phyloP scores from a whole-genome alignment of 208 protist species.

The Acanthamoeba culbertsoni region DNA sequence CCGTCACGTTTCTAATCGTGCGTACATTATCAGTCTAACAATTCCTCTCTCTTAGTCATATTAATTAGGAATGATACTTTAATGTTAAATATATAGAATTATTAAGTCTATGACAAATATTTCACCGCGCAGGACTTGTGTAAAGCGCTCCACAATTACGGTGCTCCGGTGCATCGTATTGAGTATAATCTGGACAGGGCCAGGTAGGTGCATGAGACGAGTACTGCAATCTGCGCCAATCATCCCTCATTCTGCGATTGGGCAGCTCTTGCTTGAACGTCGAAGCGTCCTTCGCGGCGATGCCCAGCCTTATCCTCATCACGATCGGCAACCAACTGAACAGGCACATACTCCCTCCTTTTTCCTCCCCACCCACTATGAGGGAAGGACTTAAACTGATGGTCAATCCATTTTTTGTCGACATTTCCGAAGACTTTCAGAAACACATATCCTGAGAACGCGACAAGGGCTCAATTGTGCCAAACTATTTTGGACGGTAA shows the following conservation, averaged over 20 bases:
- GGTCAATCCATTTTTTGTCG: too few relatives aligned
- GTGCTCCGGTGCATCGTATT: not conserved
- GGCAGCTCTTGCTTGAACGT: not conserved
- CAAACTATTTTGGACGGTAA: constrained; percentile 41
- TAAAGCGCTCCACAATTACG: not conserved
- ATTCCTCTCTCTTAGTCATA: too few relatives aligned
- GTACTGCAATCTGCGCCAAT: not conserved
- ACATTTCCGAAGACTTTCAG: too few relatives aligned
- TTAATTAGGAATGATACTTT: too few relatives aligned
- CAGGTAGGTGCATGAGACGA: not conserved
- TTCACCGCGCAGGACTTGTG: too few relatives aligned
- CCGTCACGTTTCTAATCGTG: not conserved
- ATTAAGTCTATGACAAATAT: too few relatives aligned
- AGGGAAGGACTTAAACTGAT: too few relatives aligned
- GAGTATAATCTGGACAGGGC: not conserved
- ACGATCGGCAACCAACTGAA: not conserved
- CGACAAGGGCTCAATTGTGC: constrained; percentile 11
- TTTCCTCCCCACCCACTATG: too few relatives aligned
- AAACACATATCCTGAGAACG: constrained; percentile 7
- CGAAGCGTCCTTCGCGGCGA: not conserved
- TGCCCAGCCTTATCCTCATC: constrained; percentile 25
- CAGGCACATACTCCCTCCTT: not conserved
- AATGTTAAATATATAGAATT: not conserved
- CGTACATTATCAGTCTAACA: too few relatives aligned
- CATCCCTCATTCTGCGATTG: not conserved